phyloP scores from a whole-genome alignment of 192 early-diverging fungal genomes.

The Powellomyces hirtus region DNA sequence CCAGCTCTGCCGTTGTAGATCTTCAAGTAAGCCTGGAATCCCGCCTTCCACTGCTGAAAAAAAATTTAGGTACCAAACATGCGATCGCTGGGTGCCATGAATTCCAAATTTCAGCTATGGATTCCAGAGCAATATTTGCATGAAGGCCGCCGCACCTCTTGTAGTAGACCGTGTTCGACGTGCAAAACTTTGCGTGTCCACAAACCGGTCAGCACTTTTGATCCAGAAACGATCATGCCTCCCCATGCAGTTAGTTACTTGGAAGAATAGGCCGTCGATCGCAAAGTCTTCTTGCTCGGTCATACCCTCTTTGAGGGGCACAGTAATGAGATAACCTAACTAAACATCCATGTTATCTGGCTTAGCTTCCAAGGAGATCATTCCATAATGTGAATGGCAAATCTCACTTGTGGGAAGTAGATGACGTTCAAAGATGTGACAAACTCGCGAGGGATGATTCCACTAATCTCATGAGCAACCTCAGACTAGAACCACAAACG shows the following conservation, averaged over 20 bases:
- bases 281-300: conserved; percentile 41
- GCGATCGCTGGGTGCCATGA: conserved; percentile 4
- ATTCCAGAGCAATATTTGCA: no score
- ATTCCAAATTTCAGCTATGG: neutral
- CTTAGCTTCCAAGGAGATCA: conserved; percentile 42
- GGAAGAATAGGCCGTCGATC: conserved; percentile 53
- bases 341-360: no score
- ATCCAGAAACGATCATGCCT: neutral
- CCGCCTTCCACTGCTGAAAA: neutral
- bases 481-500: conserved; percentile 27
- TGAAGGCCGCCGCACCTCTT: conserved; percentile 61
- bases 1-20: conserved; percentile 55
- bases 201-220: neutral
- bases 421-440: conserved; percentile 63
- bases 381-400: neutral
- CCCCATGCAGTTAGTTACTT: conserved; percentile 38
- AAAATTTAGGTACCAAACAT: conserved; percentile 31
- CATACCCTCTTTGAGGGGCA: conserved; percentile 56
- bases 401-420: conserved; percentile 66
- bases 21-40: neutral
- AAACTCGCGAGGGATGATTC: conserved; percentile 51
- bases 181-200: conserved; percentile 55
- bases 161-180: conserved; percentile 64
- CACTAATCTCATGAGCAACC: conserved; percentile 59
- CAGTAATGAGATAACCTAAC: conserved; percentile 72